Conservation (phyloP, 495 filamentous ascomycete species). For the Aspergillus indologenus region DNA sequence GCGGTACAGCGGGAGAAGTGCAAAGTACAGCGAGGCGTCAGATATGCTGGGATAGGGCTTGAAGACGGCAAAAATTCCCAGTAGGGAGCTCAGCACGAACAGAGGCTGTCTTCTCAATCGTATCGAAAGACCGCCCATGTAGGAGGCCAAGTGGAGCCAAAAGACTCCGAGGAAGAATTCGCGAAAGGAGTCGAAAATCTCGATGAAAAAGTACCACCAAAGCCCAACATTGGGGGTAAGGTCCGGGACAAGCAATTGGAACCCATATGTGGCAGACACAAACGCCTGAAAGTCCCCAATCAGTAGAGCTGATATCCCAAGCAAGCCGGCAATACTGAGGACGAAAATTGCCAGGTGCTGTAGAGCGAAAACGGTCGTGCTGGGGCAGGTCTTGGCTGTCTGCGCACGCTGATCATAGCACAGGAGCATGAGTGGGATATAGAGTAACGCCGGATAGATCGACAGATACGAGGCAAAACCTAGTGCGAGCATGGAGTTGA, state of each 20-base stretch:
- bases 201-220: slow-evolving; percentile 99
- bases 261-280: slow-evolving; percentile 82
- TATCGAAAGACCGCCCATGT: slow-evolving; percentile 79
- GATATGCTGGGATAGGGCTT: slow-evolving; percentile 94
- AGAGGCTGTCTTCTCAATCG: slow-evolving; percentile 80
- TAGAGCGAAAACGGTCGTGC: slow-evolving; percentile 46
- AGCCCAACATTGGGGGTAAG: slow-evolving; percentile 92
- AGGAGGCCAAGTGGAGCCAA: slow-evolving; percentile 89
- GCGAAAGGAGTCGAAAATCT: slow-evolving; percentile 98
- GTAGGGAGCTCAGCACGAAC: slow-evolving; percentile 74
- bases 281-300: slow-evolving; percentile 82
- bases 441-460: slow-evolving; percentile 82
- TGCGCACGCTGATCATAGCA: slow-evolving; percentile 65
- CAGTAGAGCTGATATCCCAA: slow-evolving; percentile 69
- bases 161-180: slow-evolving; percentile 97
- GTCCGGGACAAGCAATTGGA: slow-evolving; percentile 86
- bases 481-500: slow-evolving; percentile 81
- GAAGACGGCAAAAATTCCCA: slow-evolving; percentile 89
- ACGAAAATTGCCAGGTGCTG: slow-evolving; percentile 47
- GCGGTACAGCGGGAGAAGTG: slow-evolving; percentile 78
- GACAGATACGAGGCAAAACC: slow-evolving; percentile 87
- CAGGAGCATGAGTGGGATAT: slow-evolving; percentile 78
- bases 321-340: slow-evolving; percentile 52
- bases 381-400: slow-evolving; percentile 15
- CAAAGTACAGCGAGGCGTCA: slow-evolving; percentile 80